Percentiles rank a stretch among this genome's conserved stretches.
phyloP scores from a whole-genome alignment of 2,329 filamentous ascomycete species.

The Fulvia fulva region DNA sequence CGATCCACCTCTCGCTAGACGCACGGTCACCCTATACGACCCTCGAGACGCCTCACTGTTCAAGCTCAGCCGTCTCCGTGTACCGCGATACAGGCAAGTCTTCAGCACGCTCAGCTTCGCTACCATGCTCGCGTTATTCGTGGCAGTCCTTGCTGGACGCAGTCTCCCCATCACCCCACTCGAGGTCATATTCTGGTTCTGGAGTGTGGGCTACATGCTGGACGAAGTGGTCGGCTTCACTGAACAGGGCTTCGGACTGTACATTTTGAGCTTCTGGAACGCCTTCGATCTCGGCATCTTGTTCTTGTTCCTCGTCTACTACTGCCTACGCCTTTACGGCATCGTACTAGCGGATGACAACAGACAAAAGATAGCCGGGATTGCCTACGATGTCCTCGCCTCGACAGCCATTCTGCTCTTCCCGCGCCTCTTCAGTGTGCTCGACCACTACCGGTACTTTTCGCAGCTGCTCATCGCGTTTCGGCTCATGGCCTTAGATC shows the following conservation, averaged over 20 bases:
- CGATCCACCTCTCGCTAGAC: constrained; percentile 46
- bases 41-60: constrained; percentile 85
- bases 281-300: constrained; percentile 89
- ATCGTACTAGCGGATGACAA: constrained; percentile 73
- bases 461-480: constrained; percentile 93
- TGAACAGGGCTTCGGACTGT: constrained; percentile 91
- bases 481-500: constrained; percentile 85
- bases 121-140: constrained; percentile 76
- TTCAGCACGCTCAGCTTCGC: constrained; percentile 84
- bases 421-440: constrained; percentile 83
- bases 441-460: constrained; percentile 95
- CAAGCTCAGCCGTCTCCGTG: constrained; percentile 84
- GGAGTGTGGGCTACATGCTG: constrained; percentile 95
- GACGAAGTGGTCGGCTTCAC: constrained; percentile 95
- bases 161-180: constrained; percentile 77
- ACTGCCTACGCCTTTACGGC: constrained; percentile 82
- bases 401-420: constrained; percentile 86
- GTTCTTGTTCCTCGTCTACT: constrained; percentile 80
- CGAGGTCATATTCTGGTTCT: constrained; percentile 93
- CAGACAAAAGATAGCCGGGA: constrained; percentile 67
- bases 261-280: constrained; percentile 98
- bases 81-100: constrained; percentile 87
- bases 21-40: constrained; percentile 84
- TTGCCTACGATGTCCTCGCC: constrained; percentile 91
- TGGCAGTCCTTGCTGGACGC: constrained; percentile 73